phyloP scores from a whole-genome alignment of 345 rosid genomes.

The Aegle marmelos region DNA sequence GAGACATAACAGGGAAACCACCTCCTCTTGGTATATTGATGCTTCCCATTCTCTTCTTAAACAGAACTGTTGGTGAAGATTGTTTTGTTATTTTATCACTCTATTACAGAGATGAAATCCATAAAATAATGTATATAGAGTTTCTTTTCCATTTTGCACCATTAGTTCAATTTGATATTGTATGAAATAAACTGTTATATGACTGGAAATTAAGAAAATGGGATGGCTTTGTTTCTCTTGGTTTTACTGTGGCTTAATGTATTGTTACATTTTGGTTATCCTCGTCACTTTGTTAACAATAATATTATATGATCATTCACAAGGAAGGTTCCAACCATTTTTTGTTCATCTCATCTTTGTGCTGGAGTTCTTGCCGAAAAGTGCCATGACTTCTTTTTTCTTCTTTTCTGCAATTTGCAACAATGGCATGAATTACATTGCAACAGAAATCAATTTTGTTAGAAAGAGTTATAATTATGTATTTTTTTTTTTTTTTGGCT shows the following conservation, averaged over 20 bases:
- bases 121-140: background rate
- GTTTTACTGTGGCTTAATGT: background rate
- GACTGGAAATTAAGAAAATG: too few relatives aligned
- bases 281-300: background rate
- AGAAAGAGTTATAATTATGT: background rate
- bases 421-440: background rate
- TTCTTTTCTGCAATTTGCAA: background rate
- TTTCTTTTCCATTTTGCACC: background rate
- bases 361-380: background rate
- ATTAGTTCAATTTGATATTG: background rate
- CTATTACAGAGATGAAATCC: background rate
- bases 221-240: background rate
- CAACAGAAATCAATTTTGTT: background rate
- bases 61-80: background rate
- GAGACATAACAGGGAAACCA: slow-evolving; percentile 48
- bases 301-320: too few relatives aligned
- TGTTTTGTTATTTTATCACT: background rate
- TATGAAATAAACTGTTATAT: too few relatives aligned
- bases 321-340: too few relatives aligned
- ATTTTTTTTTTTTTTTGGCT: background rate
- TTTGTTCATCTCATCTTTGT: background rate
- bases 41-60: background rate
- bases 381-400: background rate
- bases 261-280: background rate
- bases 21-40: slow-evolving; percentile 62